A percentile compares a stretch with the other conserved stretches of the same genome.
Evolutionary conservation across 169 alveolate species (phyloP).

Genomic region (Plasmodium vinckei): DNA sequence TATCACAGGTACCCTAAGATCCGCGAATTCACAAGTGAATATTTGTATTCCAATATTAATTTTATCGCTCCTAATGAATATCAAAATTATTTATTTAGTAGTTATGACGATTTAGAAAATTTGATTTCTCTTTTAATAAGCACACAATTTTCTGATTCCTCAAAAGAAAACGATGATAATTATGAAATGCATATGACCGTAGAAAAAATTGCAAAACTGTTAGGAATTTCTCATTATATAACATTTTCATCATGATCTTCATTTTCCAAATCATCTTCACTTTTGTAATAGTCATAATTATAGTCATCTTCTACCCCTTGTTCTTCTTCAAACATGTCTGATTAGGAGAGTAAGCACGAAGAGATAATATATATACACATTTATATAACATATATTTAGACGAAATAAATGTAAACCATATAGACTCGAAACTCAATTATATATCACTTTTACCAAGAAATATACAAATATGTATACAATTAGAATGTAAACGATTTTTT

Average conservation of each 20-base stretch:
- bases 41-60: slow-evolving; percentile 55
- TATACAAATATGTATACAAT: too few relatives aligned
- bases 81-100: slow-evolving; percentile 43
- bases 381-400: too few relatives aligned
- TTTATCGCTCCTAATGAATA: slow-evolving; percentile 52
- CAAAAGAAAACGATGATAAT: slow-evolving; percentile 5
- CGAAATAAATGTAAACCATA: too few relatives aligned
- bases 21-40: slow-evolving; percentile 71
- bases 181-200: slow-evolving; percentile 38
- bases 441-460: too few relatives aligned
- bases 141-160: slow-evolving; percentile 49
- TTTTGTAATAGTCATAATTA: slow-evolving; percentile 62
- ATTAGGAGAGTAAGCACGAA: neutral
- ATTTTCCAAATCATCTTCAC: slow-evolving; percentile 74
- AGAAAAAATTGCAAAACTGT: slow-evolving; percentile 12
- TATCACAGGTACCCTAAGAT: slow-evolving; percentile 58
- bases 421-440: too few relatives aligned
- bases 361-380: too few relatives aligned
- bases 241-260: slow-evolving; percentile 74
- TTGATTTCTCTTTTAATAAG: slow-evolving; percentile 22
- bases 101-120: slow-evolving; percentile 61
- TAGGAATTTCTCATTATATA: slow-evolving; percentile 46
- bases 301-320: slow-evolving; percentile 57
- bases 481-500: slow-evolving; percentile 3
- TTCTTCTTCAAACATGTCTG: slow-evolving; percentile 55